Evolutionary conservation across 768 basidiomycete species (phyloP), one percentile per base, ranked within the genome.

Genomic region (Agrocybe chaxingu): DNA sequence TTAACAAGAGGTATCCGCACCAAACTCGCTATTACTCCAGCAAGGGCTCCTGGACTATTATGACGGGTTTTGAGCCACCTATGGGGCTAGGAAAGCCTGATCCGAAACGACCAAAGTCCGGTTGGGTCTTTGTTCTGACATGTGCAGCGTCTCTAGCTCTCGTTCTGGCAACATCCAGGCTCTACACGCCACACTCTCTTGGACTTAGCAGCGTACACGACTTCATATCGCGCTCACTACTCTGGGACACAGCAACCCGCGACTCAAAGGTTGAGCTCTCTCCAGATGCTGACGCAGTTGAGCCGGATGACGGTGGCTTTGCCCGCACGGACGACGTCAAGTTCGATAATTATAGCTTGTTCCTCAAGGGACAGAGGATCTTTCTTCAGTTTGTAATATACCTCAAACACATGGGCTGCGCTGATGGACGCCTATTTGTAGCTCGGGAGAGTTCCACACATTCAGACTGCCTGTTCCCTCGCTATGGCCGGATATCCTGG

Each of bases 361-460:
- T 84, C 48, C 57, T 91, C 36, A 77, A 80, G 38, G 84, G 82
- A 3, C 88, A 89, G 57, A 74, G 89, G 11, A 63, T 88, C 13
- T 88, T 91, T 56, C 64, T 91, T 3, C 77, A 88, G 87, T 87
- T 67, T 47, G 82, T 74, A 12, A 42, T 43, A 8, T 33, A 19
- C n/a, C 10, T 52, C 10, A 8, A 11, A 0, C 7, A 2, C 13
- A 37, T 12, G 35, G 7, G 34, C 49, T 36, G 45, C 18, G 45
- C 19, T 42, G 30, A 35, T 24, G 38, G 40, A 13, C 34, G 30
- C 37, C 3, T 33, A 31, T 8, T 37, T 36, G 7, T 51, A 91
- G 89, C 58, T 89, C 87, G 0, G 91, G 91, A 50, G 91, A 92
- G 64, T 89, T 91, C 64, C 91, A 92, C 59, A 81, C 88, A 0